These are phyloP conservation scores for Talaromyces marneffei DNA, from an alignment of 2,329 filamentous ascomycete genomes.

Conservation along the genomic window DNA sequence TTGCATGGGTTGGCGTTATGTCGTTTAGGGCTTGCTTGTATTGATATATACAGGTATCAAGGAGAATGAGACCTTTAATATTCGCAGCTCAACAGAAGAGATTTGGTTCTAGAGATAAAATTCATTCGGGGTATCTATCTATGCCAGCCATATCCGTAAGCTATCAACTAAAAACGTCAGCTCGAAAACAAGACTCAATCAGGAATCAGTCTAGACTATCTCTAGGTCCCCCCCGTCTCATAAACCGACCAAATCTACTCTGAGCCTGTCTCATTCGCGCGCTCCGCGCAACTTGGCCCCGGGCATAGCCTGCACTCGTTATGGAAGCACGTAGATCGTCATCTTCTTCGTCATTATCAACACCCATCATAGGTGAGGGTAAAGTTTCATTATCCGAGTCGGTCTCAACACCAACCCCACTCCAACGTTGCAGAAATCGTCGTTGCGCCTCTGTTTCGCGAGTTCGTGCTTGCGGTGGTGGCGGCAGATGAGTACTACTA, in stretches of 20 bases:
- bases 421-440: conserved; percentile 36
- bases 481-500: conserved; percentile 18
- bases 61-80: neutral
- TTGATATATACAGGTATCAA: neutral
- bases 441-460: conserved; percentile 37
- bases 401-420: conserved; percentile 24
- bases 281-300: neutral
- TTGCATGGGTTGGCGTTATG: conserved; percentile 2
- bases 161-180: neutral
- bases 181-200: neutral
- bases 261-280: conserved; percentile 19
- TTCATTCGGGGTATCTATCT: conserved; percentile 5
- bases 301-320: conserved; percentile 18
- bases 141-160: neutral
- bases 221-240: conserved; percentile 39
- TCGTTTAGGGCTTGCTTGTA: neutral
- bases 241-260: conserved; percentile 35
- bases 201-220: conserved; percentile 47
- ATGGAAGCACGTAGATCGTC: conserved; percentile 32
- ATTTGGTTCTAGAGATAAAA: neutral
- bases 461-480: conserved; percentile 23
- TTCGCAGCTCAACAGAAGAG: neutral
- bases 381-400: conserved; percentile 17
- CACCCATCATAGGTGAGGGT: conserved; percentile 19
- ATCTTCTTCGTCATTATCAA: conserved; percentile 24